phyloP scores from a whole-genome alignment of 2,329 filamentous ascomycete genomes.

The Camptophora hylomeconis region DNA sequence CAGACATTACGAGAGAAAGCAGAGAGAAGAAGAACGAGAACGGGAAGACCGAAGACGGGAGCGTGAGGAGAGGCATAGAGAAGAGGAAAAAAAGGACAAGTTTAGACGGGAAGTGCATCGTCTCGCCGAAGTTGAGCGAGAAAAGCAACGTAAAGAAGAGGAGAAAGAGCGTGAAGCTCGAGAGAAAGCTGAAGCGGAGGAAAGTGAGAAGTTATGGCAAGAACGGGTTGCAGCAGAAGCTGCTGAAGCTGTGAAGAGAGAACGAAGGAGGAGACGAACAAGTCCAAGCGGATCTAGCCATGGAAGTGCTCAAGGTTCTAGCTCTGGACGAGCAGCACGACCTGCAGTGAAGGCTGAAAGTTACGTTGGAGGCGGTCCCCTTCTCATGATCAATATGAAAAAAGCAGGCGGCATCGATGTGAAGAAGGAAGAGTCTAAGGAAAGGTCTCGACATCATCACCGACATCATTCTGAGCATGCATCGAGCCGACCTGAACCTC shows the following conservation, averaged over 20 bases:
- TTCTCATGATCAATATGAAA: conserved; percentile 25
- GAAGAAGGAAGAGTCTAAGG: too few relatives aligned
- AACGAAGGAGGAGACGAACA: background rate
- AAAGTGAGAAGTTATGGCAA: too few relatives aligned
- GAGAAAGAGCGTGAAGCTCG: conserved; percentile 8
- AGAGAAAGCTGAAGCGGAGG: conserved; percentile 4
- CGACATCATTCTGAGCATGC: too few relatives aligned
- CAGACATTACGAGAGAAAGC: conserved; percentile 8
- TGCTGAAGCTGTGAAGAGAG: background rate
- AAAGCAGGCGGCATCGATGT: conserved; percentile 5
- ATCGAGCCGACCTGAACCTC: too few relatives aligned
- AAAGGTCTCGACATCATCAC: too few relatives aligned
- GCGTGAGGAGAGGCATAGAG: conserved; percentile 10
- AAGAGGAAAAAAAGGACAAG: conserved; percentile 10
- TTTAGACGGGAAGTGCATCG: too few relatives aligned
- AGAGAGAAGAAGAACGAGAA: conserved; percentile 8
- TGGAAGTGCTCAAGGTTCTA: too few relatives aligned
- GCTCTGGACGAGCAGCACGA: too few relatives aligned
- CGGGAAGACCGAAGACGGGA: conserved; percentile 16
- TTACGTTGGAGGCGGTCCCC: conserved; percentile 25
- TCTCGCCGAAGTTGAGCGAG: too few relatives aligned
- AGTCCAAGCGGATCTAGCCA: conserved; percentile 2
- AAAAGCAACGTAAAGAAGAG: conserved; percentile 15
- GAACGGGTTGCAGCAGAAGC: too few relatives aligned
- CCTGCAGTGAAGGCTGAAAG: too few relatives aligned